Evolutionary conservation across 768 basidiomycete species (phyloP).

Genomic region (Macrolepiota dolichaula): DNA sequence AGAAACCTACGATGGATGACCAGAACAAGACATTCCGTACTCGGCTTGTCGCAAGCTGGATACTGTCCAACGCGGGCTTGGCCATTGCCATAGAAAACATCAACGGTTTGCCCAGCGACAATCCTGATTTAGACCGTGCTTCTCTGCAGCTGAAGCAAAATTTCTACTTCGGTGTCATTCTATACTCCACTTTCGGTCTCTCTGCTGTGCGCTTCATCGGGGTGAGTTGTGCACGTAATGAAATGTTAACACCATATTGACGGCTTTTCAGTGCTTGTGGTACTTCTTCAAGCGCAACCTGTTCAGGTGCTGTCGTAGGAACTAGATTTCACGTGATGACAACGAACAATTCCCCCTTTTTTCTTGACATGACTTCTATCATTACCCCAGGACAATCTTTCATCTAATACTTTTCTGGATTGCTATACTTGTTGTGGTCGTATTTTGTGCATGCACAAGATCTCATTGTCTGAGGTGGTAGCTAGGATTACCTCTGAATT

Average conservation of each 20-base stretch:
- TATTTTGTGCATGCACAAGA: neutral
- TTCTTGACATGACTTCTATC: conserved; percentile 4
- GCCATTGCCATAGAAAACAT: conserved; percentile 76
- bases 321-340: conserved; percentile 31
- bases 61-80: conserved; percentile 64
- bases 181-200: conserved; percentile 77
- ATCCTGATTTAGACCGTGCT: conserved; percentile 34
- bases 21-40: conserved; percentile 93
- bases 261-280: conserved; percentile 59
- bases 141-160: conserved; percentile 40
- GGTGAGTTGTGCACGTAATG: conserved; percentile 40
- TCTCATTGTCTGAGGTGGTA: neutral
- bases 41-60: conserved; percentile 80
- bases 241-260: neutral
- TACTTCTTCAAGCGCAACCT: conserved; percentile 84
- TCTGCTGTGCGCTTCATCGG: conserved; percentile 72
- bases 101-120: conserved; percentile 48
- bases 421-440: neutral
- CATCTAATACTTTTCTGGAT: neutral
- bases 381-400: conserved; percentile 1
- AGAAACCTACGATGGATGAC: conserved; percentile 86
- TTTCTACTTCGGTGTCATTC: conserved; percentile 71
- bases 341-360: neutral
- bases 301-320: conserved; percentile 77
- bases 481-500: neutral